Evolutionary conservation across 148 eudicot species (phyloP).

Genomic region (Fagopyrum tataricum): DNA sequence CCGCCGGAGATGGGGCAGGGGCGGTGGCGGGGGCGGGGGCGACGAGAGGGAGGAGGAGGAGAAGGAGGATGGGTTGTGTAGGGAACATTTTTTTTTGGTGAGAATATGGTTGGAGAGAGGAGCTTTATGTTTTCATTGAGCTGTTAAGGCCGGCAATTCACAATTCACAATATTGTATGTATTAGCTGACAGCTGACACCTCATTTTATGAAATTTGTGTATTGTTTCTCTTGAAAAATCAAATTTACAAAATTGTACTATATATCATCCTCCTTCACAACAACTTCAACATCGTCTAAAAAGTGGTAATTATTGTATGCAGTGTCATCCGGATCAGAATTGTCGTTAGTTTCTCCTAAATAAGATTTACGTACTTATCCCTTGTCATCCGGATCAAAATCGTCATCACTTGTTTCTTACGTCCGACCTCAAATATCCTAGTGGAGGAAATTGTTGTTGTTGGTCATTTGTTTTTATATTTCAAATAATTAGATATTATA

Average conservation of each 20-base stretch:
- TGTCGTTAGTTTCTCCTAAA: too few relatives aligned
- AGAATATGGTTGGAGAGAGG: background rate
- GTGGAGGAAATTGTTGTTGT: too few relatives aligned
- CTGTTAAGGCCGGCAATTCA: conserved; percentile 1
- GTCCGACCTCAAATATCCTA: conserved; percentile 83
- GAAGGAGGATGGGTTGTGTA: background rate
- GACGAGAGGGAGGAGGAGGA: background rate
- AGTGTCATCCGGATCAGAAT: too few relatives aligned
- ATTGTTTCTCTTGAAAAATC: too few relatives aligned
- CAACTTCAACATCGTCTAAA: too few relatives aligned
- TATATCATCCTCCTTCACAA: too few relatives aligned
- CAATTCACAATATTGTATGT: background rate
- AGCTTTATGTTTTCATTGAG: background rate
- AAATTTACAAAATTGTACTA: too few relatives aligned
- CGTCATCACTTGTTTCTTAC: conserved; percentile 78
- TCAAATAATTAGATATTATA: too few relatives aligned
- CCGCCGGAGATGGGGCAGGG: background rate
- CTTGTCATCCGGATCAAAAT: conserved; percentile 91
- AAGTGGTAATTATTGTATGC: too few relatives aligned
- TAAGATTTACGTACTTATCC: too few relatives aligned
- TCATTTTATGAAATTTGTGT: too few relatives aligned
- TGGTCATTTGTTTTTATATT: too few relatives aligned
- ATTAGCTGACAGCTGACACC: background rate
- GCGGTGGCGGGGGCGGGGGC: background rate
- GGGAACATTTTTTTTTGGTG: background rate